Conservation (phyloP, 768 basidiomycete species). For the Russula foetens region DNA sequence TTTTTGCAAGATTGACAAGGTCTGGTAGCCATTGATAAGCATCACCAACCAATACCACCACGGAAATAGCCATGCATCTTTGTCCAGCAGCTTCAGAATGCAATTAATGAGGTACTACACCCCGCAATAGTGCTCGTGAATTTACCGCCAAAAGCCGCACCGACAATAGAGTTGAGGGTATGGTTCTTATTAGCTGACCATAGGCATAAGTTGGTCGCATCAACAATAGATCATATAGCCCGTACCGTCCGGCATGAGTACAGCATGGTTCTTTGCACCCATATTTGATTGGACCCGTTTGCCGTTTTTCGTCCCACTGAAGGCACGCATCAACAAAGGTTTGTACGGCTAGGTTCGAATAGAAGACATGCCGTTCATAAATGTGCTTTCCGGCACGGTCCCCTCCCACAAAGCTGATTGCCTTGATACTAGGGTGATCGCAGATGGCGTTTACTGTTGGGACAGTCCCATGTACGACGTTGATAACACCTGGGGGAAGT, state of each 20-base stretch:
- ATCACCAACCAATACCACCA: constrained; percentile 80
- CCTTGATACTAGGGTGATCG: constrained; percentile 84
- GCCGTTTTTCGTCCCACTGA: constrained; percentile 73
- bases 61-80: constrained; percentile 94
- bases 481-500: constrained; percentile 81
- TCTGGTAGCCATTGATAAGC: constrained; percentile 78
- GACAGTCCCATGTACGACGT: constrained; percentile 84
- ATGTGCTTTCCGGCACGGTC: constrained; percentile 92
- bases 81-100: constrained; percentile 74
- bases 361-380: constrained; percentile 57
- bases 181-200: constrained; percentile 82
- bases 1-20: constrained; percentile 70
- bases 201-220: neutral
- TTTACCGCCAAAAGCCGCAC: constrained; percentile 87
- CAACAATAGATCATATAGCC: neutral
- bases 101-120: constrained; percentile 21
- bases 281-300: constrained; percentile 67
- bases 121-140: neutral
- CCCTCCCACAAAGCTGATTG: constrained; percentile 94
- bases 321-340: constrained; percentile 7
- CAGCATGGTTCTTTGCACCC: constrained; percentile 96
- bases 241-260: constrained; percentile 89
- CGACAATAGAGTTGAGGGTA: constrained; percentile 84
- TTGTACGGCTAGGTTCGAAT: neutral
- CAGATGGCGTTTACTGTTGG: constrained; percentile 92